Evolutionary conservation across 257 asterid genomes (phyloP).

Genomic region (Nyctanthes arbortristis): DNA sequence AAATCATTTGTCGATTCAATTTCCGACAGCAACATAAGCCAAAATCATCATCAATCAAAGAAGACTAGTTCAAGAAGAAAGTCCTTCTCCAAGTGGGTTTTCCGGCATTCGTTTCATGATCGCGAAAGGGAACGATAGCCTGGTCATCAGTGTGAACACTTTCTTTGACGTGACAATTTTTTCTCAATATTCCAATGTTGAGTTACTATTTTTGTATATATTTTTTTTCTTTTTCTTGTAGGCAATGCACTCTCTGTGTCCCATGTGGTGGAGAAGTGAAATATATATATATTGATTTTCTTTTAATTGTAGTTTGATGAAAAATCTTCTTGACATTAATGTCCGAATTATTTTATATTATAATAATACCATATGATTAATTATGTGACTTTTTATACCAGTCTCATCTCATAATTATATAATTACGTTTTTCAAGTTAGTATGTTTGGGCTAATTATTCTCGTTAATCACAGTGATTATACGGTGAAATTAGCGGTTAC

Average conservation of each 20-base stretch:
- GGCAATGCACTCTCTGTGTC: conserved; percentile 54
- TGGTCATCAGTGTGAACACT: conserved; percentile 11
- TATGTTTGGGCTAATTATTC: background rate
- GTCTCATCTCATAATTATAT: background rate
- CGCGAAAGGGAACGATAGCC: conserved; percentile 58
- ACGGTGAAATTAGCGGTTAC: conserved; percentile 35
- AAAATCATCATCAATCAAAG: conserved; percentile 20
- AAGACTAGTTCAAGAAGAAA: conserved; percentile 45
- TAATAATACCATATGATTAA: too few species aligned
- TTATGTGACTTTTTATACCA: background rate
- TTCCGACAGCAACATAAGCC: background rate
- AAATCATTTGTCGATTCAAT: conserved; percentile 25
- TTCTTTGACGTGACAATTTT: background rate
- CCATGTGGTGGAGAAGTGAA: conserved; percentile 62
- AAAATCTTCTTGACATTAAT: conserved; percentile 18
- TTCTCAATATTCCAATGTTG: conserved; percentile 39
- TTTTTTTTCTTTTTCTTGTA: conserved; percentile 12
- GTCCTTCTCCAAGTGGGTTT: conserved; percentile 54
- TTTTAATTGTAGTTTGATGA: conserved; percentile 14
- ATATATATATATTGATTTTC: too few species aligned
- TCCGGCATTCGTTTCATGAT: conserved; percentile 51
- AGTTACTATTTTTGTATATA: conserved; percentile 26
- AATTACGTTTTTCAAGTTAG: too few species aligned
- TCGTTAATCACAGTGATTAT: background rate
- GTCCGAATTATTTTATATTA: conserved; percentile 5